These are phyloP conservation scores for Streptanthus diversifolius DNA, from an alignment of 345 rosid genomes.

Conservation along the genomic window DNA sequence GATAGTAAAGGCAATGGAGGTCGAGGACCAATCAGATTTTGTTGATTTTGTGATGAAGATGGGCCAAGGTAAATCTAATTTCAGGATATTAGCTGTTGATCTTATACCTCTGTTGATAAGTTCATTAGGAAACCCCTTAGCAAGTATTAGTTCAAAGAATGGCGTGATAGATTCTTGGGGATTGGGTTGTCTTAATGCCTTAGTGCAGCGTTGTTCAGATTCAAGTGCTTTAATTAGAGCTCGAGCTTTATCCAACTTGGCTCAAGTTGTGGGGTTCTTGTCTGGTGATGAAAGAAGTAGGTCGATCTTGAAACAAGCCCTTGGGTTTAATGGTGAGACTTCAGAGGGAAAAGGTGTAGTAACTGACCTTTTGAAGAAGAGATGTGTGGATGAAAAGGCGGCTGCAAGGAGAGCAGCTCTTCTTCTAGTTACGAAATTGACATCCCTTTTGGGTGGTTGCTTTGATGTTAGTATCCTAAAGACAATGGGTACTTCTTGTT, in stretches of 20 bases:
- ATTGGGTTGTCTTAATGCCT: conserved; percentile 53
- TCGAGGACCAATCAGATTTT: conserved; percentile 49
- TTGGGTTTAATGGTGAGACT: conserved; percentile 44
- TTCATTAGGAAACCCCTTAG: conserved; percentile 47
- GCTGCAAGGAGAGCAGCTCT: conserved; percentile 77
- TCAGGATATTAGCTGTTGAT: conserved; percentile 78
- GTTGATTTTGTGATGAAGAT: conserved; percentile 58
- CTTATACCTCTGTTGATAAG: conserved; percentile 58
- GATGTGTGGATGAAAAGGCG: conserved; percentile 90
- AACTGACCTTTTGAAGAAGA: conserved; percentile 57
- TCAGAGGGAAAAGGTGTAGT: conserved; percentile 33
- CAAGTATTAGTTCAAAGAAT: conserved; percentile 24
- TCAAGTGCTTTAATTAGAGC: conserved; percentile 56
- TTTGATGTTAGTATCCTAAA: conserved; percentile 65
- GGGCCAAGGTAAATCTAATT: conserved; percentile 64
- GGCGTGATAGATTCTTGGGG: conserved; percentile 50
- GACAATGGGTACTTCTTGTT: conserved; percentile 82
- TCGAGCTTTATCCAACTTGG: conserved; percentile 76
- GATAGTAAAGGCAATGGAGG: conserved; percentile 58
- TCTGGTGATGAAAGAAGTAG: conserved; percentile 44
- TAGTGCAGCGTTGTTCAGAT: conserved; percentile 72
- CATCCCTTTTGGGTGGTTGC: conserved; percentile 57
- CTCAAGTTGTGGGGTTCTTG: conserved; percentile 68
- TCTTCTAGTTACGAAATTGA: conserved; percentile 63
- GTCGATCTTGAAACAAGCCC: conserved; percentile 46